Conservation (phyloP, 2,329 filamentous ascomycete genomes). For the Colletotrichum neosansevieriae region DNA sequence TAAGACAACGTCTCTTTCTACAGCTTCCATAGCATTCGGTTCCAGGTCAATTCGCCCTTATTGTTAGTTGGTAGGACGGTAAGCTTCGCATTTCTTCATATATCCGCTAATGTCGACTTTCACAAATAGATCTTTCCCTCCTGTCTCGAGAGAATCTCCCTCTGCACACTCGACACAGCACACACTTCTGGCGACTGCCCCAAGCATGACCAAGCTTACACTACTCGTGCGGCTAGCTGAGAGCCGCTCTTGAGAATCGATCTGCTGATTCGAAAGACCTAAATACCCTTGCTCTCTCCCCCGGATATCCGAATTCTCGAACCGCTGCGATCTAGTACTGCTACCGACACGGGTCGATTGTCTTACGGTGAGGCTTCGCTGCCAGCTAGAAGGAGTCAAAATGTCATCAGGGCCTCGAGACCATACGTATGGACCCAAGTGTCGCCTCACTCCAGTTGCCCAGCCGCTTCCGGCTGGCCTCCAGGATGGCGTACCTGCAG, state of each 20-base stretch:
- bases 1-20: too few species aligned
- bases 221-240: neutral
- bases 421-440: conserved; percentile 72
- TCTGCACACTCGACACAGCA: neutral
- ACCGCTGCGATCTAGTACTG: too few species aligned
- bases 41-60: too few species aligned
- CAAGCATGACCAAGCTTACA: conserved; percentile 13
- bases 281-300: neutral
- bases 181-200: neutral
- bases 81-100: too few species aligned
- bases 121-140: too few species aligned
- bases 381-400: neutral
- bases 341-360: too few species aligned
- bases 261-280: neutral
- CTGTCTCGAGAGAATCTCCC: neutral
- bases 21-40: too few species aligned
- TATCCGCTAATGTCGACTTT: too few species aligned
- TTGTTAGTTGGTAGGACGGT: too few species aligned
- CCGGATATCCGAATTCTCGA: too few species aligned
- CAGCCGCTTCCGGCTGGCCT: conserved; percentile 49
- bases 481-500: conserved; percentile 65
- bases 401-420: conserved; percentile 19
- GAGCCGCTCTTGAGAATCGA: conserved; percentile 1
- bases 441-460: conserved; percentile 65
- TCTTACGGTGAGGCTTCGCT: neutral